Conservation (phyloP, 306 rosid species). For the Casuarina equisetifolia region DNA sequence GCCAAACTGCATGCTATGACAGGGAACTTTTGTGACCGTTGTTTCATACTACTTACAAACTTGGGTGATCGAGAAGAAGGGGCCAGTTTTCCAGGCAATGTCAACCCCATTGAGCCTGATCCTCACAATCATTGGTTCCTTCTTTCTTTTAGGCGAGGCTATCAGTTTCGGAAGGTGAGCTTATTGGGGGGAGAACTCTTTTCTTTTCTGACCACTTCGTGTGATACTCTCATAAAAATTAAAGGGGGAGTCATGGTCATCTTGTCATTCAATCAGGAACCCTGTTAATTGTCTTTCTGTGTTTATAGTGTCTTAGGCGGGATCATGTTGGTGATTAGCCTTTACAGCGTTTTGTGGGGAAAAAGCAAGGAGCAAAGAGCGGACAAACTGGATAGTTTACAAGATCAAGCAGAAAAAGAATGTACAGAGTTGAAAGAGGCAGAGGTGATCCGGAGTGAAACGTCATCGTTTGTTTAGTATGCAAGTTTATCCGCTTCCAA, state of each 20-base stretch:
- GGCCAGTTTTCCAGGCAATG: conserved; percentile 46
- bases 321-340: conserved; percentile 39
- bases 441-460: conserved; percentile 13
- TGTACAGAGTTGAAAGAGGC: conserved; percentile 24
- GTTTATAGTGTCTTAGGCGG: conserved; percentile 43
- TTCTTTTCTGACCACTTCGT: background rate
- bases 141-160: conserved; percentile 41
- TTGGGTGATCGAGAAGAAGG: conserved; percentile 42
- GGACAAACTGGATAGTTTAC: conserved; percentile 17
- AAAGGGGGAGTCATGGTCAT: background rate
- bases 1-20: background rate
- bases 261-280: background rate
- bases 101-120: conserved; percentile 53
- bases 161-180: conserved; percentile 44
- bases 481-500: background rate
- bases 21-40: conserved; percentile 44
- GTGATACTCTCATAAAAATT: background rate
- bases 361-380: conserved; percentile 31
- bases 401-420: conserved; percentile 26
- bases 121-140: conserved; percentile 42
- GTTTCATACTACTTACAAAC: conserved; percentile 36
- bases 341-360: conserved; percentile 49
- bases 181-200: background rate
- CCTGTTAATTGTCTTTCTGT: background rate
- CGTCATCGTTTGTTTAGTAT: background rate